Base-by-base conservation (phyloP, 176 grass and related monocot species). In the Oryza officinalis region DNA sequence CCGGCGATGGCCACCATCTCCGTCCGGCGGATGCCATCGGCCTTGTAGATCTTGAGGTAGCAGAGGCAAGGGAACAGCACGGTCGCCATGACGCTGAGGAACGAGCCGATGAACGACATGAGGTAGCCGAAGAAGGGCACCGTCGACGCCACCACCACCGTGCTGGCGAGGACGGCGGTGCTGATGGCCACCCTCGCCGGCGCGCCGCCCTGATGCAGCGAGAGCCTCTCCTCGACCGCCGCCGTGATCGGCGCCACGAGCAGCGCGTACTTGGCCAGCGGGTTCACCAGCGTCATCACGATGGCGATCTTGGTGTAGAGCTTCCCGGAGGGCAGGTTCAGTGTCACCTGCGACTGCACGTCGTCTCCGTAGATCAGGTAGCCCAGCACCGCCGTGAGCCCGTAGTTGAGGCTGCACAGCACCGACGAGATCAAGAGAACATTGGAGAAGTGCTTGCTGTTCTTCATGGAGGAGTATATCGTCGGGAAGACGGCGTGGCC, bases 21-120 rank as follows among this genome's bases (percentile, higher is more conserved):
- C 7, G 31, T 1, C 14, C 47, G 85, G 52, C 25, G 8, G 41
- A 68, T 60, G 26, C 83, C 81, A 12, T 64, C 72, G 68, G 67
- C 78, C 79, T 44, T 86, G 67, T 83, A 89, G 46, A 92, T 89
- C 73, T 89, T 86, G 18, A 92, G 73, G 71, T 92, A 92, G 46
- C 90, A 92, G 37, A 85, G 5, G 28, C 90, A 92, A 9, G 82
- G 90, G 38, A 92, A 84, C 30, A 88, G 27, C 40, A 88, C 71
- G 3, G 82, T 92, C 28, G 78, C 86, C 83, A 86, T 92, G 54
- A 88, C 66, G 28, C 82, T 86, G 11, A 88, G 71, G 73, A 88
- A 88, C 17, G 90, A 92, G 27, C 82, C 83, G 23, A 86, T 88
- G 65, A 88, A 85, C 8, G 83, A 77, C 82, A 88, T 81, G 27